A percentile compares a stretch with the other conserved stretches of the same genome.
These are phyloP conservation scores for Endocladia muricata DNA, from an alignment of 31 red algal genomes.

Conservation along the genomic window DNA sequence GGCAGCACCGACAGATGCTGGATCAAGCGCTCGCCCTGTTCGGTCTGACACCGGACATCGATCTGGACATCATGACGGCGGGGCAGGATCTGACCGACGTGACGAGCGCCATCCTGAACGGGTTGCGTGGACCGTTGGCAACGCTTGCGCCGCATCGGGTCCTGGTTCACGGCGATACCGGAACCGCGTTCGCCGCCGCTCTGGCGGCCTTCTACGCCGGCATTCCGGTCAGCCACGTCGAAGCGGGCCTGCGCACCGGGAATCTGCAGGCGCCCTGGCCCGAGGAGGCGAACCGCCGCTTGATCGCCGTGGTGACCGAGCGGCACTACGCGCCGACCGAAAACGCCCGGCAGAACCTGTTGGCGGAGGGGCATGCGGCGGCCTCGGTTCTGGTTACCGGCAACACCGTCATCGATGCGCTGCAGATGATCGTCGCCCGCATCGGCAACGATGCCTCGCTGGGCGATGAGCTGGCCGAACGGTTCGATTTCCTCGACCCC, in stretches of 20 bases:
- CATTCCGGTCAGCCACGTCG: neutral
- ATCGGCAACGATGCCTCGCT: too few relatives aligned
- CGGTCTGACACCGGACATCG: neutral
- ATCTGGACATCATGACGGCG: neutral
- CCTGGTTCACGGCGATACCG: conserved; percentile 4
- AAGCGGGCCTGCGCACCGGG: neutral
- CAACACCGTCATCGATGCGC: conserved; percentile 3
- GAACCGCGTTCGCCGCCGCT: neutral
- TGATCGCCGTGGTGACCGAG: neutral
- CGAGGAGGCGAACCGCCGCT: neutral
- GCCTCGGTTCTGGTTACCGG: neutral
- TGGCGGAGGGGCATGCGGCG: neutral
- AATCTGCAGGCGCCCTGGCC: neutral
- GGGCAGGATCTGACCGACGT: neutral
- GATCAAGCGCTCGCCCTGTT: neutral
- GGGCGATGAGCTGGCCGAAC: too few relatives aligned
- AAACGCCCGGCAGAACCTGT: neutral
- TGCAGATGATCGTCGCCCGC: neutral
- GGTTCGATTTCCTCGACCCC: too few relatives aligned
- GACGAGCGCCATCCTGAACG: neutral
- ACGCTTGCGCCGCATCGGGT: neutral
- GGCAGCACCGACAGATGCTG: neutral
- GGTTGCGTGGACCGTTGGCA: neutral
- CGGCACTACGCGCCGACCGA: neutral
- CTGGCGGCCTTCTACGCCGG: neutral